Percentiles rank a stretch among this genome's conserved stretches.
Conservation (phyloP, 2,329 filamentous ascomycete genomes). For the Pyrenophora seminiperda region DNA sequence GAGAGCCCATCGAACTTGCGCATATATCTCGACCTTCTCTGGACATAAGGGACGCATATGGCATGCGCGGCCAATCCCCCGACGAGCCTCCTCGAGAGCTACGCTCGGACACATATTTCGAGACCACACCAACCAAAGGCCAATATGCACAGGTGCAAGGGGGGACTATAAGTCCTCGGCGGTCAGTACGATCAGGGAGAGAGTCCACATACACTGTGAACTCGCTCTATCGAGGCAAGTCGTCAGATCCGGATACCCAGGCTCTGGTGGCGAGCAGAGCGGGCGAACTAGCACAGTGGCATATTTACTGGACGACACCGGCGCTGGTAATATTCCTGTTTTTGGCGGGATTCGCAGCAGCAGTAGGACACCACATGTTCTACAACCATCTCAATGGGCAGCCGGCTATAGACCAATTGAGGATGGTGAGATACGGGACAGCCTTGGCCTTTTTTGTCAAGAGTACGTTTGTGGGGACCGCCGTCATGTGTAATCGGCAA, state of each 20-base stretch:
- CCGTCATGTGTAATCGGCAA: constrained; percentile 46
- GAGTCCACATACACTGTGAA: constrained; percentile 32
- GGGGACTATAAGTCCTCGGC: constrained; percentile 19
- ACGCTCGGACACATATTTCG: constrained; percentile 24
- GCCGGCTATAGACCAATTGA: constrained; percentile 38
- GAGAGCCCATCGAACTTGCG: constrained; percentile 40
- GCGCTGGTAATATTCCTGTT: constrained; percentile 37
- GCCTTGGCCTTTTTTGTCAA: constrained; percentile 48
- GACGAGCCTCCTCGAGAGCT: constrained; percentile 17
- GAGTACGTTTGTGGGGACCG: constrained; percentile 42
- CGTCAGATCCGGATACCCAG: constrained; percentile 39
- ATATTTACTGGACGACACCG: constrained; percentile 44
- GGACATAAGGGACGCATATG: constrained; percentile 14
- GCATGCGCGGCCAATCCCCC: constrained; percentile 16
- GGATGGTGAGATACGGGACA: constrained; percentile 45
- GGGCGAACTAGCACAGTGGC: constrained; percentile 44
- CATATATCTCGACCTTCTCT: constrained; percentile 19
- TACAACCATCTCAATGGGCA: constrained; percentile 40
- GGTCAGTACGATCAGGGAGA: constrained; percentile 21
- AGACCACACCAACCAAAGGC: constrained; percentile 13
- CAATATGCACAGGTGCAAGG: constrained; percentile 30
- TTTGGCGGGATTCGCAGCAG: constrained; percentile 37
- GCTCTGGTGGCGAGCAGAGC: constrained; percentile 40
- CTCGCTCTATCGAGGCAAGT: constrained; percentile 35
- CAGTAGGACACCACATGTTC: constrained; percentile 46